A percentile compares a stretch with the other conserved stretches of the same genome.
phyloP scores from a whole-genome alignment of 2,329 filamentous ascomycete species.

The Alternaria rosae region DNA sequence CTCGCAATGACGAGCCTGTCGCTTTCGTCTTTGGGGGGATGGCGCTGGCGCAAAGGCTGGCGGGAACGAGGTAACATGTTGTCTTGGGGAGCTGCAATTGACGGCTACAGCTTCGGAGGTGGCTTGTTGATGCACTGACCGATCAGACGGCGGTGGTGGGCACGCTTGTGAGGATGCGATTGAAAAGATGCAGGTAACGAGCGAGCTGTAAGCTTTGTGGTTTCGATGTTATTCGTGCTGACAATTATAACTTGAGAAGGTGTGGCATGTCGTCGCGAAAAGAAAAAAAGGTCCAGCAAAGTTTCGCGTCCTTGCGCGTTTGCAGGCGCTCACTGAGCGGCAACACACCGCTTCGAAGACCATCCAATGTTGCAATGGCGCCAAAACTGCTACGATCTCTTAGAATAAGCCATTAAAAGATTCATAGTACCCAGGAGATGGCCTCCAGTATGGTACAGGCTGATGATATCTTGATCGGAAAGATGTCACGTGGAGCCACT shows the following conservation, averaged over 20 bases:
- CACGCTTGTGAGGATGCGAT: background rate
- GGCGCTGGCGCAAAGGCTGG: background rate
- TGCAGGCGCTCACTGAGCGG: background rate
- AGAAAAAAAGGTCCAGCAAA: background rate
- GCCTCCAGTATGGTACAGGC: background rate
- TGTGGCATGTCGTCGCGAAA: background rate
- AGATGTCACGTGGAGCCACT: background rate
- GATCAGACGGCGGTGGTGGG: background rate
- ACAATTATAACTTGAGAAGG: background rate
- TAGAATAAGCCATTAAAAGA: fast-evolving
- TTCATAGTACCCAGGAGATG: fast-evolving
- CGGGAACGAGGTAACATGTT: background rate
- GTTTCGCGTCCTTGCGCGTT: background rate
- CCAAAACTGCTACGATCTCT: background rate
- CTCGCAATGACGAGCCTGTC: background rate
- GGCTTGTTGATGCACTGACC: background rate
- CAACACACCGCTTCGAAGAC: background rate
- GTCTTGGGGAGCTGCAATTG: background rate
- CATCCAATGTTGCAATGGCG: background rate
- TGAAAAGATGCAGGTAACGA: background rate
- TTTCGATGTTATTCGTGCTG: background rate
- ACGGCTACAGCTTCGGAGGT: background rate
- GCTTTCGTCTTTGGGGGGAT: background rate
- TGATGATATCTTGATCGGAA: background rate
- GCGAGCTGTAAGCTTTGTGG: background rate